phyloP scores from a whole-genome alignment of 306 rosid species.

The Prunus kanzakura region DNA sequence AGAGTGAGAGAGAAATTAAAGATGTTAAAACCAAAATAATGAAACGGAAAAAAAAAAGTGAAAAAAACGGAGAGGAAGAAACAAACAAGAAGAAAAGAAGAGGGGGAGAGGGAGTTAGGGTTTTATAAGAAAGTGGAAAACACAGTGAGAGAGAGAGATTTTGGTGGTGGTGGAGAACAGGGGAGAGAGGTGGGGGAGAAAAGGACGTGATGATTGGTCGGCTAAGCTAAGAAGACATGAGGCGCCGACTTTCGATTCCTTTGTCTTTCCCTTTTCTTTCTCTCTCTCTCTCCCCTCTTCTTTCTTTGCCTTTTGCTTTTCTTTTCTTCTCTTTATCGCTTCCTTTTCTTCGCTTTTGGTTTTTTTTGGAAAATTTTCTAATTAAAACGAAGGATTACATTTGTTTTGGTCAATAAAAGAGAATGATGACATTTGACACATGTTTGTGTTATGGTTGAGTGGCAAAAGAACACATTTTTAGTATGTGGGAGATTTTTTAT shows the following conservation, averaged over 20 bases:
- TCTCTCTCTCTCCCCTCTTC: neutral
- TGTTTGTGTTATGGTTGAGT: neutral
- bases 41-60: neutral
- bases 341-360: neutral
- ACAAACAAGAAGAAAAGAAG: neutral
- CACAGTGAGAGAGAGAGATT: neutral
- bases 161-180: neutral
- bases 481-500: no score
- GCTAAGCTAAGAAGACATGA: conserved; percentile 41
- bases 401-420: no score
- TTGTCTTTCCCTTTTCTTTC: conserved; percentile 15
- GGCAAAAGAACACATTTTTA: neutral
- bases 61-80: neutral
- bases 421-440: neutral
- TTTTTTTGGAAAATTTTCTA: neutral
- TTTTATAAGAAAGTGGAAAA: conserved; percentile 6
- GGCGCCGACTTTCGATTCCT: conserved; percentile 72
- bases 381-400: no score
- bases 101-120: neutral
- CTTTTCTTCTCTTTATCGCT: neutral
- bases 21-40: neutral
- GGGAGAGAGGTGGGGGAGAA: conserved; percentile 22
- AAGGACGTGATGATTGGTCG: conserved; percentile 69
- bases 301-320: neutral
- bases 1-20: neutral